Conservation (phyloP, 208 protist species). For the Naegleria gruberi region DNA sequence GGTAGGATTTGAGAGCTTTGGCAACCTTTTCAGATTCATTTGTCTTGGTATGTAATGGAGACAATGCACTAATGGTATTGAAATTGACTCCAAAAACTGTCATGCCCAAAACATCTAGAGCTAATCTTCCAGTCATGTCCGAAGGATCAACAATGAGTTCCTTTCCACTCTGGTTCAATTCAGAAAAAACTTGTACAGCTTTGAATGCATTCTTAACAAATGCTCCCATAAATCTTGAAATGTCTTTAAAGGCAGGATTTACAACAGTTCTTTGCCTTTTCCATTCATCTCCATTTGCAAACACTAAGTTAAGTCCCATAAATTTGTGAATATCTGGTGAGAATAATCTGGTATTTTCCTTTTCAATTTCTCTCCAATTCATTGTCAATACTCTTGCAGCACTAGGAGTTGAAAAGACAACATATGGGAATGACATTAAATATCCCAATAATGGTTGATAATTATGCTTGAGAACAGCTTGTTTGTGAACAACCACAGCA, state of each 20-base stretch:
- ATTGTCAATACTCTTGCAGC: neutral
- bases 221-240: neutral
- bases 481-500: too few species aligned
- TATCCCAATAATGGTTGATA: too few species aligned
- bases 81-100: neutral
- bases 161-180: too few species aligned
- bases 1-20: neutral
- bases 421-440: too few species aligned
- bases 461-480: too few species aligned
- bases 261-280: neutral
- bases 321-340: neutral
- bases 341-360: neutral
- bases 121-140: neutral
- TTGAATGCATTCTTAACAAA: neutral
- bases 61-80: neutral
- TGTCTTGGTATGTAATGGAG: neutral
- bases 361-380: neutral
- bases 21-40: too few species aligned
- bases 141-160: neutral
- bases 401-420: neutral
- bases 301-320: neutral
- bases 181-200: too few species aligned
- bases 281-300: constrained; percentile 4
- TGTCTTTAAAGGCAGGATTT: neutral
- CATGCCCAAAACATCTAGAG: neutral